Conservation (phyloP, 768 basidiomycete species). For the Mycena indigotica region DNA sequence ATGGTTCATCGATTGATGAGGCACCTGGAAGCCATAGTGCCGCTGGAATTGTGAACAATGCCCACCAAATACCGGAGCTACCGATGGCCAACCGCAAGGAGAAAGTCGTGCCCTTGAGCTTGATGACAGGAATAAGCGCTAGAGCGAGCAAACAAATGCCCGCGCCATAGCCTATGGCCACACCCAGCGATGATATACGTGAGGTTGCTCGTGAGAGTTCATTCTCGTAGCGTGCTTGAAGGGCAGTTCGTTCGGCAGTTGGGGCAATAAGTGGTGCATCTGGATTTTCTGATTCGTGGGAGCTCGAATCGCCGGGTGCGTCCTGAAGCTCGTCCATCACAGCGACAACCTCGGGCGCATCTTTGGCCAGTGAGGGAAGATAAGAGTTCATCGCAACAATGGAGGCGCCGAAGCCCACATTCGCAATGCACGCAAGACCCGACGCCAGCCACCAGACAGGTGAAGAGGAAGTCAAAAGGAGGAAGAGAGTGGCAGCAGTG, state of each 20-base stretch:
- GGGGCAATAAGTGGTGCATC: conserved; percentile 43
- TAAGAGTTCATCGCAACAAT: conserved; percentile 91
- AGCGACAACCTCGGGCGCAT: conserved; percentile 58
- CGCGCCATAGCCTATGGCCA: conserved; percentile 83
- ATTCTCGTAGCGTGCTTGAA: conserved; percentile 50
- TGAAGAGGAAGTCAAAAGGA: conserved; percentile 72
- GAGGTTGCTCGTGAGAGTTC: conserved; percentile 75
- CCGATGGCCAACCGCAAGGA: conserved; percentile 83
- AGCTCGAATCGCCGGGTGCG: conserved; percentile 24
- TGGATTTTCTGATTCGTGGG: conserved; percentile 28
- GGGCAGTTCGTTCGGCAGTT: conserved; percentile 23
- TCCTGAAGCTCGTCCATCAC: conserved; percentile 38
- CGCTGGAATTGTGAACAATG: conserved; percentile 76
- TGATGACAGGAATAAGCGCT: conserved; percentile 76
- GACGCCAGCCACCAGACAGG: conserved; percentile 70
- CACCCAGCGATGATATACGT: conserved; percentile 81
- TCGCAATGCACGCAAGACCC: conserved; percentile 72
- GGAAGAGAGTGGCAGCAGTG: conserved; percentile 65
- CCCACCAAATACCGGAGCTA: conserved; percentile 88
- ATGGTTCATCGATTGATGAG: conserved; percentile 3
- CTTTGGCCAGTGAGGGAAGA: conserved; percentile 71
- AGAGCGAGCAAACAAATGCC: conserved; percentile 79
- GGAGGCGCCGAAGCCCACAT: conserved; percentile 84
- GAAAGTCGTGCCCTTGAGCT: conserved; percentile 73
- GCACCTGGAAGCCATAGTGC: conserved; percentile 68